Base-by-base conservation (phyloP, 2,329 filamentous ascomycete genomes). In the Cyphellophora europaea region DNA sequence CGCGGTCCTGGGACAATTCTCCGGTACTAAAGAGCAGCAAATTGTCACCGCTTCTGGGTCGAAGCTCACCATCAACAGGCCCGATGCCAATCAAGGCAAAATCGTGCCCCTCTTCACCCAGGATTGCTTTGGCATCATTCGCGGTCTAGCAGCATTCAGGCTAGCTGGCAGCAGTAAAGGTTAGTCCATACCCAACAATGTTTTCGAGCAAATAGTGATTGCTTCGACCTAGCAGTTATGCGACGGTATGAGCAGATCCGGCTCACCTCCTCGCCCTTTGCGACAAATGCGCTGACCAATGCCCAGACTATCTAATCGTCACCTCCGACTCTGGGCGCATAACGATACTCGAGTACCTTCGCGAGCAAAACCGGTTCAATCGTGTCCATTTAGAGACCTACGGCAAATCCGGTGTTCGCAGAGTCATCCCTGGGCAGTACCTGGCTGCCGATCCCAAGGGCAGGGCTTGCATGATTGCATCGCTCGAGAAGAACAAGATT, bases 401-500 rank as follows among this genome's bases (percentile, higher is more conserved):
- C 58, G 91, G 91, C 49, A 98, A 98, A 62, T 96, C 91, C 5
- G 93, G 91, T 23, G 76, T 96, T 35, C 79, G 93, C 38, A 79
- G 91, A 51, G 89, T 96, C 23, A 77, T 98, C 29, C 91, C 93
- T 2, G 91, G 93, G 41, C 87, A 99, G 59, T 98, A 95, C 54
- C 74, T 99, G 17, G 91, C 89, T 5, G 85, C 86, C 34, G 91
- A 99, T 53, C 91, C 91, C 17, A 94, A 94, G 61, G 91, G 91
- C 37, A 78, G 91, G 65, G 93, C 93, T 36, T 94, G 89, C 55
- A 72, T 99, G 55, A 84, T 96, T 42, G 87, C 91, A 6, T 89
- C 88, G 4, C 73, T 89, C 36, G 93, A 99, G 65, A 98, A 98
- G 73, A 98, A 96, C 67, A 98, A 98, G 67, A 81, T 99, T 37